Conservation (phyloP, 176 grass and related monocot genomes). For the maize (Zea mays) region DNA sequence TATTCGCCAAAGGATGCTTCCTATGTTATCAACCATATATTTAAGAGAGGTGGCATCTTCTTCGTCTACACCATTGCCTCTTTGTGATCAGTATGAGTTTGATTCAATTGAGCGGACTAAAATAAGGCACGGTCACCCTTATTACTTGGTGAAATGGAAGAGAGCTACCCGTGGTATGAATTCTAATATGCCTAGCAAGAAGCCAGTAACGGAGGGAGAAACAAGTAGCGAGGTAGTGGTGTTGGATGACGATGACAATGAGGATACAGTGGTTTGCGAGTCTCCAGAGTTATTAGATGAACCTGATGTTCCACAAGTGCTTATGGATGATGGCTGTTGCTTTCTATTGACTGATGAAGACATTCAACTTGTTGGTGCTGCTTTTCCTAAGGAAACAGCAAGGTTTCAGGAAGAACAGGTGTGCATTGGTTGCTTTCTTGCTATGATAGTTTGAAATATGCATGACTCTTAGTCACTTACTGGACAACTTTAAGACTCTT, state of each 20-base stretch:
- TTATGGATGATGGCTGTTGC: slow-evolving; percentile 47
- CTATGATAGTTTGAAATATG: slow-evolving; percentile 12
- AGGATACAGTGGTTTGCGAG: slow-evolving; percentile 23
- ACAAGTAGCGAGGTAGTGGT: slow-evolving; percentile 5
- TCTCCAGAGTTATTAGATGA: slow-evolving; percentile 69
- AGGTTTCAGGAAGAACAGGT: slow-evolving; percentile 75
- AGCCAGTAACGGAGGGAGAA: slow-evolving; percentile 29
- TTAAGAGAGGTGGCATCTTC: slow-evolving; percentile 61
- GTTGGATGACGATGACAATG: slow-evolving; percentile 40
- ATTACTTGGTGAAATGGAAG: slow-evolving; percentile 87
- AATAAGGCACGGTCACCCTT: slow-evolving; percentile 65
- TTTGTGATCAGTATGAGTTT: slow-evolving; percentile 78
- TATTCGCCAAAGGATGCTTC: slow-evolving; percentile 78
- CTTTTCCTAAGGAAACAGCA: slow-evolving; percentile 72
- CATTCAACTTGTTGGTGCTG: slow-evolving; percentile 74
- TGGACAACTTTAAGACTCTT: not conserved
- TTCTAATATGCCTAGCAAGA: slow-evolving; percentile 29
- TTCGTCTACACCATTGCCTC: slow-evolving; percentile 42
- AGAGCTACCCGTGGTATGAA: slow-evolving; percentile 34
- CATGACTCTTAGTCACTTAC: slow-evolving; percentile 6
- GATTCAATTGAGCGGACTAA: slow-evolving; percentile 76
- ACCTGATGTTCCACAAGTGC: slow-evolving; percentile 67
- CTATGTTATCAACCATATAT: slow-evolving; percentile 84
- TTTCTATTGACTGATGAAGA: slow-evolving; percentile 90
- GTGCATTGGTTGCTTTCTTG: slow-evolving; percentile 8